Conservation (phyloP, 2,329 filamentous ascomycete genomes). For the Ascochyta lentis region DNA sequence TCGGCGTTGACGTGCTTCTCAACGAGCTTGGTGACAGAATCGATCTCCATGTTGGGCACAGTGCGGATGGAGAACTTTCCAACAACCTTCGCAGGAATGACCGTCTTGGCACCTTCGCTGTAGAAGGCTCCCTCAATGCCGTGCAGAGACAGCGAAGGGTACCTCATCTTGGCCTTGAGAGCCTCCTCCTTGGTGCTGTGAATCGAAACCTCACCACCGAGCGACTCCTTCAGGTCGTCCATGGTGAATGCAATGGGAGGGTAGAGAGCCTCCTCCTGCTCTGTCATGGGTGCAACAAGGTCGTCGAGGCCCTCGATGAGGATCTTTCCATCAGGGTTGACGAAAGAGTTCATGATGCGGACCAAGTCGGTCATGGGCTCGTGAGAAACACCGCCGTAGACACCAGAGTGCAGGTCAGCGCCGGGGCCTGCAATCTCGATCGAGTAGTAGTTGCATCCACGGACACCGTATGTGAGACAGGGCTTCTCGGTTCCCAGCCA, state of each 20-base stretch:
- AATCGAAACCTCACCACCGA: constrained; percentile 88
- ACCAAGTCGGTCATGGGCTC: constrained; percentile 98
- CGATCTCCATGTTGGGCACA: constrained; percentile 95
- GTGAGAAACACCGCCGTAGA: constrained; percentile 94
- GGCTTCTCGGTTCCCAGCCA: constrained; percentile 99
- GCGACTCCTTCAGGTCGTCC: constrained; percentile 89
- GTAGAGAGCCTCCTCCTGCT: constrained; percentile 89
- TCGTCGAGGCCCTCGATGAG: constrained; percentile 92
- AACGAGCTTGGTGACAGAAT: constrained; percentile 84
- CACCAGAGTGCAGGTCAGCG: constrained; percentile 93
- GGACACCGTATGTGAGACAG: constrained; percentile 94
- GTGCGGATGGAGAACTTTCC: constrained; percentile 99
- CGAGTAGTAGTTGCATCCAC: constrained; percentile 97
- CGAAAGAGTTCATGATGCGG: constrained; percentile 79
- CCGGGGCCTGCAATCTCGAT: constrained; percentile 89
- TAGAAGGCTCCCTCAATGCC: constrained; percentile 95
- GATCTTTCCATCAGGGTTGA: constrained; percentile 91
- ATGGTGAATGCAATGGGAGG: constrained; percentile 92
- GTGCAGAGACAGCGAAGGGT: constrained; percentile 91
- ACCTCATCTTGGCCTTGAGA: constrained; percentile 95
- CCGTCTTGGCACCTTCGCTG: constrained; percentile 92
- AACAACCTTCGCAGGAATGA: constrained; percentile 96
- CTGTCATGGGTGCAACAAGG: constrained; percentile 85
- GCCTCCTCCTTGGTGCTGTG: constrained; percentile 87
- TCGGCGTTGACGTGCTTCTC: constrained; percentile 82